Evolutionary conservation across 2,329 filamentous ascomycete species (phyloP).

Genomic region (Nothopassalora personata): DNA sequence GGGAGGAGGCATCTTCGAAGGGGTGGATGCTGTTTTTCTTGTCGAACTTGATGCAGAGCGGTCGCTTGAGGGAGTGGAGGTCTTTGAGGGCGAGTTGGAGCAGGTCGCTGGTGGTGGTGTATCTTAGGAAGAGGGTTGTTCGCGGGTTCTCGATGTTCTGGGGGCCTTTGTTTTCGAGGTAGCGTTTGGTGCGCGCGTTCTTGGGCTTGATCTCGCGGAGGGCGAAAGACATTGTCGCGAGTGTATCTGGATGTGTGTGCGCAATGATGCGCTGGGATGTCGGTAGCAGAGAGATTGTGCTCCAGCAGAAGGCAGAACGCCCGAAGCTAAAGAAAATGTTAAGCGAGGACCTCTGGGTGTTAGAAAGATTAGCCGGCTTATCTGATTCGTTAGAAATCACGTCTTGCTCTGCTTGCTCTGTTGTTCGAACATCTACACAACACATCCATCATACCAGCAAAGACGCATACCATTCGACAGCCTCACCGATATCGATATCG

Average conservation of each 20-base stretch:
- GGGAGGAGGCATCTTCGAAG: conserved; percentile 79
- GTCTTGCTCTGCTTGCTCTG: neutral
- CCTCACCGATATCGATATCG: neutral
- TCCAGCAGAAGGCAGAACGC: neutral
- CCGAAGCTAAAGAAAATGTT: neutral
- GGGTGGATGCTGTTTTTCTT: conserved; percentile 97
- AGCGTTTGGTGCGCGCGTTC: conserved; percentile 88
- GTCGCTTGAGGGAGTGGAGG: conserved; percentile 76
- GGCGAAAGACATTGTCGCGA: conserved; percentile 24
- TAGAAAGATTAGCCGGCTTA: neutral
- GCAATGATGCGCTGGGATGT: neutral
- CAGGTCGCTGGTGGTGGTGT: conserved; percentile 76
- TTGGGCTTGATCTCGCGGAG: conserved; percentile 61
- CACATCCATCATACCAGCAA: neutral
- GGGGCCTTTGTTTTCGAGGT: conserved; percentile 86
- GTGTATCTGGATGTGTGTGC: neutral
- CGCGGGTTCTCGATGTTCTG: conserved; percentile 88
- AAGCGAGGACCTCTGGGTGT: neutral
- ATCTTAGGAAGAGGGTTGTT: conserved; percentile 81
- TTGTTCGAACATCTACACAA: neutral
- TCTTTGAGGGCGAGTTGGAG: conserved; percentile 80
- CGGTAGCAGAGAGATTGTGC: neutral
- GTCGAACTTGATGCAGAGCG: conserved; percentile 81
- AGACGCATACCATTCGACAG: neutral
- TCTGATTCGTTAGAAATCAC: neutral